Evolutionary conservation across 345 rosid species (phyloP).

Genomic region (Boechera retrofracta): DNA sequence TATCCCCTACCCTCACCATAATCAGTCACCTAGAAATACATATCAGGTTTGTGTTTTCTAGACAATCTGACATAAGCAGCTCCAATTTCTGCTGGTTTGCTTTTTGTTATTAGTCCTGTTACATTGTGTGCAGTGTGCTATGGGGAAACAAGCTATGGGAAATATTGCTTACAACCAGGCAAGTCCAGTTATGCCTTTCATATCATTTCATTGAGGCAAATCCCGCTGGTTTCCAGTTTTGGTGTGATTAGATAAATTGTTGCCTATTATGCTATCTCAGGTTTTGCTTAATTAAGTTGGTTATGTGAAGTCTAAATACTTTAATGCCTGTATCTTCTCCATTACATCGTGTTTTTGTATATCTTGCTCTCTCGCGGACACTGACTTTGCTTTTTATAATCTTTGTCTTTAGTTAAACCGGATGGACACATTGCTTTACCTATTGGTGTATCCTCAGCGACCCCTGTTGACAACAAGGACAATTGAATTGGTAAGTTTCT

Average conservation of each 20-base stretch:
- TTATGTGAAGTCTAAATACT: slow-evolving; percentile 16
- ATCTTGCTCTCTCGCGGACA: slow-evolving; percentile 16
- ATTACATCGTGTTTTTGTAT: neutral
- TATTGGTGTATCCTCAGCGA: slow-evolving; percentile 92
- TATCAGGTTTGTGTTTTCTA: slow-evolving; percentile 67
- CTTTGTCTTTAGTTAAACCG: slow-evolving; percentile 60
- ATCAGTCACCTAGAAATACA: slow-evolving; percentile 97
- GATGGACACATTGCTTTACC: slow-evolving; percentile 89
- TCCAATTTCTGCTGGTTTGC: slow-evolving; percentile 21
- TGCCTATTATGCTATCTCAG: slow-evolving; percentile 10
- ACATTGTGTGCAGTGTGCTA: slow-evolving; percentile 71
- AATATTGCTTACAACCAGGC: slow-evolving; percentile 95
- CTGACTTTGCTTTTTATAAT: slow-evolving; percentile 11
- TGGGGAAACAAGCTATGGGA: slow-evolving; percentile 99
- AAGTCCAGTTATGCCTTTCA: slow-evolving; percentile 40
- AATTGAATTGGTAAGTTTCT: slow-evolving; percentile 78
- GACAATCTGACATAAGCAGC: slow-evolving; percentile 34
- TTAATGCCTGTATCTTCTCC: slow-evolving; percentile 7
- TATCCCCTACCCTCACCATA: slow-evolving; percentile 97
- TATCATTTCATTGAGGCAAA: slow-evolving; percentile 14
- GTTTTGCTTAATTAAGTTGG: slow-evolving; percentile 23
- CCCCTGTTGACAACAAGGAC: slow-evolving; percentile 93
- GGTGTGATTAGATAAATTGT: slow-evolving; percentile 2
- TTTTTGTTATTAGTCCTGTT: slow-evolving; percentile 18
- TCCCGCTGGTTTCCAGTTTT: slow-evolving; percentile 18